These are phyloP conservation scores for Russula olivacea DNA, from an alignment of 768 basidiomycete species.

Conservation along the genomic window DNA sequence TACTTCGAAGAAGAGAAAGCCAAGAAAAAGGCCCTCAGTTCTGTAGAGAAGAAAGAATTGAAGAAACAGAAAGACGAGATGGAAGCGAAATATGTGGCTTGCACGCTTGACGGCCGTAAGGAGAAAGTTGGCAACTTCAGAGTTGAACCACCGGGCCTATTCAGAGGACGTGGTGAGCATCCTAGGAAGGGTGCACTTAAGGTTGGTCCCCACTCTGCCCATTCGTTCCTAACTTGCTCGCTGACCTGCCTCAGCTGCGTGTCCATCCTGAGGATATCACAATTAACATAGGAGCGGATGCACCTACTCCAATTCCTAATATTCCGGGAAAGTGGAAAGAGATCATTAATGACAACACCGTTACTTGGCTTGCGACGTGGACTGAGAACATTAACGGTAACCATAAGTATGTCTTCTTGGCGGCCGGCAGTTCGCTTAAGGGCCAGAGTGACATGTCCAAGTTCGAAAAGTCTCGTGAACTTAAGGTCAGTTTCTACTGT, in stretches of 20 bases:
- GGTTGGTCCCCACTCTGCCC: conserved; percentile 37
- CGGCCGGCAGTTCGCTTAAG: conserved; percentile 95
- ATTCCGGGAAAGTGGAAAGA: conserved; percentile 89
- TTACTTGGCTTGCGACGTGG: conserved; percentile 99
- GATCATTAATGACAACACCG: conserved; percentile 87
- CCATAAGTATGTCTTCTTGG: conserved; percentile 96
- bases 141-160: conserved; percentile 97
- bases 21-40: conserved; percentile 81
- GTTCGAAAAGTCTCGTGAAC: conserved; percentile 95
- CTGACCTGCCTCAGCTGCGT: conserved; percentile 50
- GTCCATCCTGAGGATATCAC: conserved; percentile 94
- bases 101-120: conserved; percentile 90
- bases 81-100: conserved; percentile 80
- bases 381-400: conserved; percentile 96
- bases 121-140: conserved; percentile 99
- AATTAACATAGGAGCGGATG: conserved; percentile 81
- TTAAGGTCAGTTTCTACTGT: conserved; percentile 57
- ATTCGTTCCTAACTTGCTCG: neutral
- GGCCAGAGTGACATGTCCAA: conserved; percentile 97
- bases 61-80: conserved; percentile 81
- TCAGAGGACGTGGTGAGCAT: conserved; percentile 96
- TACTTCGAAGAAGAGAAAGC: conserved; percentile 89
- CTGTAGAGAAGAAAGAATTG: conserved; percentile 84
- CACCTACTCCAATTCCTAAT: conserved; percentile 78
- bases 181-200: conserved; percentile 96